phyloP scores from a whole-genome alignment of 140 eudicot species.

The Senecio squalidus region DNA sequence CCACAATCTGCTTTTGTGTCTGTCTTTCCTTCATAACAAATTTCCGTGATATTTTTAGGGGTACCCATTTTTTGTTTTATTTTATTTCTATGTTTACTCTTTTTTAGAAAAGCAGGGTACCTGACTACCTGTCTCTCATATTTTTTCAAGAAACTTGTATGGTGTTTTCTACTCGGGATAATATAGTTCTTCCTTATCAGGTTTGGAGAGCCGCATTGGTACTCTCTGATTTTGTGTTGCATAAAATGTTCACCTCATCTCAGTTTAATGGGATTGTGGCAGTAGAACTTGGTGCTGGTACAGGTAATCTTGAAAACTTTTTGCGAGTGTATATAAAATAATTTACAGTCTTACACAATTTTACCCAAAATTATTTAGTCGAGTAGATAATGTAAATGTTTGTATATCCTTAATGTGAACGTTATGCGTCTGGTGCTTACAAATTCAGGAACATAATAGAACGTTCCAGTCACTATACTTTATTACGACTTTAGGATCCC shows the following conservation, averaged over 20 bases:
- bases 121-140: no score
- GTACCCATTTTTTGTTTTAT: no score
- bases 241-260: conserved; percentile 61
- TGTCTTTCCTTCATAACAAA: no score
- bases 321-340: no score
- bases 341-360: not conserved
- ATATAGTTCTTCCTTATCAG: conserved; percentile 23
- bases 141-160: not conserved
- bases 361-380: not conserved
- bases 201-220: conserved; percentile 87
- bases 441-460: not conserved
- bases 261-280: conserved; percentile 62
- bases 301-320: conserved; percentile 41
- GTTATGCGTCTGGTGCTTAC: not conserved
- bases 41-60: no score
- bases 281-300: conserved; percentile 95
- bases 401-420: not conserved
- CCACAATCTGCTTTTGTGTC: no score
- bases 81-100: no score
- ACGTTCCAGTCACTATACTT: no score
- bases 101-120: no score
- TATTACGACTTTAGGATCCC: no score
- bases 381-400: not conserved
- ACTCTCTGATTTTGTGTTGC: conserved; percentile 83
- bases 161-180: not conserved